Percentiles rank a stretch among this genome's conserved stretches.
phyloP scores from a whole-genome alignment of 2,329 filamentous ascomycete species.

The Lasiodiplodia hormozganensis region DNA sequence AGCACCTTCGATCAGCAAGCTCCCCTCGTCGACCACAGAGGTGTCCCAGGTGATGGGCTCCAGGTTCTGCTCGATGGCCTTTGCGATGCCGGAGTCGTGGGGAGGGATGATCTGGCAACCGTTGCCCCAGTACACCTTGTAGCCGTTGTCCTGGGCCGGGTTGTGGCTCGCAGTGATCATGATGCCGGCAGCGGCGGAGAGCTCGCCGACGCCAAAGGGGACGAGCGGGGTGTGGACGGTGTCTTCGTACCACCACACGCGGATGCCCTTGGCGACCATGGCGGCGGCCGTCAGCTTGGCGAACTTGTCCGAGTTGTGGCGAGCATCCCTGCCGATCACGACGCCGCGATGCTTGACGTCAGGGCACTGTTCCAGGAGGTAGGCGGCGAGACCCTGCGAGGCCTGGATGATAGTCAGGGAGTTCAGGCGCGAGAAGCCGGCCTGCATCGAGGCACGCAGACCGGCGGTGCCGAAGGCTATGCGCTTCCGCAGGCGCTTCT shows the following conservation, averaged over 20 bases:
- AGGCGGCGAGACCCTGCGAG: constrained; percentile 69
- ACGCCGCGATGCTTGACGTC: constrained; percentile 56
- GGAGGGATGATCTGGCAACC: constrained; percentile 71
- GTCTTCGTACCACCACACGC: constrained; percentile 65
- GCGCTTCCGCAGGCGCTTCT: constrained; percentile 59
- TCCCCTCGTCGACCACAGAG: constrained; percentile 49
- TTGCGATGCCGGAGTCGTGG: constrained; percentile 64
- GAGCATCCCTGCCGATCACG: constrained; percentile 68
- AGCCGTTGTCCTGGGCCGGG: constrained; percentile 69
- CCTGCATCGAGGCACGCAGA: constrained; percentile 69
- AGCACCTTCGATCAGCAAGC: constrained; percentile 50
- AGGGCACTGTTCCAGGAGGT: constrained; percentile 57
- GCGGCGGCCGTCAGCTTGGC: constrained; percentile 66
- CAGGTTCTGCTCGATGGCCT: constrained; percentile 62
- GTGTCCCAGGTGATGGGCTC: constrained; percentile 58
- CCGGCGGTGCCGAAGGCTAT: constrained; percentile 70
- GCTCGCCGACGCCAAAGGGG: constrained; percentile 63
- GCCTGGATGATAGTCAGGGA: constrained; percentile 67
- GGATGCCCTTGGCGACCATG: constrained; percentile 64
- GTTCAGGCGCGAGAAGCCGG: constrained; percentile 69
- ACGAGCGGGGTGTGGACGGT: constrained; percentile 67
- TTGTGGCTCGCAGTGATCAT: constrained; percentile 74
- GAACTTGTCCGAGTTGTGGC: constrained; percentile 68
- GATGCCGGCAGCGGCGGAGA: constrained; percentile 64
- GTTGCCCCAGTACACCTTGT: constrained; percentile 72